These are phyloP conservation scores for Purpureocillium takamizusanense DNA, from an alignment of 2,329 filamentous ascomycete genomes.

Conservation along the genomic window DNA sequence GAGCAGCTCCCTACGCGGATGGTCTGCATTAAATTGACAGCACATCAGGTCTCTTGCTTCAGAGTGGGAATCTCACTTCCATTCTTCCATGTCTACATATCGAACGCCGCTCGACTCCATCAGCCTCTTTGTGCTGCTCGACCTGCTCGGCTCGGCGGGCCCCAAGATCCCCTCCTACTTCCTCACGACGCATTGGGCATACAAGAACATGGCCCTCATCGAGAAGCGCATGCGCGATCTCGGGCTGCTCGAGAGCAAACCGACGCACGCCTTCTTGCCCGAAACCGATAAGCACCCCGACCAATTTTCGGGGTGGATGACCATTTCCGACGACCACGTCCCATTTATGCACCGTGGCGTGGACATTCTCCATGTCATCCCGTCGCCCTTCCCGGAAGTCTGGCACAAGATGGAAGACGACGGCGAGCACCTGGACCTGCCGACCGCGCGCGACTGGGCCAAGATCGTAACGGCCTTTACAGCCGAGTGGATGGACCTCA, in stretches of 20 bases:
- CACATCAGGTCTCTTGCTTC: slow-evolving; percentile 58
- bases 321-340: slow-evolving; percentile 78
- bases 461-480: slow-evolving; percentile 75
- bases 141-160: slow-evolving; percentile 65
- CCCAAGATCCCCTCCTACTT: slow-evolving; percentile 81
- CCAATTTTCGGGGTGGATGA: slow-evolving; percentile 35
- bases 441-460: slow-evolving; percentile 80
- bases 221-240: slow-evolving; percentile 66
- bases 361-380: slow-evolving; percentile 82
- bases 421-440: slow-evolving; percentile 71
- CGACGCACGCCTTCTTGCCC: slow-evolving; percentile 49
- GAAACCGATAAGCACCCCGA: slow-evolving; percentile 47
- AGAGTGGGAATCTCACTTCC: slow-evolving; percentile 63
- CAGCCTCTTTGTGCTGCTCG: slow-evolving; percentile 81
- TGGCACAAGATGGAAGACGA: slow-evolving; percentile 87
- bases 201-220: slow-evolving; percentile 62
- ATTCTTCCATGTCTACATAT: slow-evolving; percentile 67
- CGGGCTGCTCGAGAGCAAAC: slow-evolving; percentile 52
- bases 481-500: slow-evolving; percentile 85
- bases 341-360: slow-evolving; percentile 85
- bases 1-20: background rate
- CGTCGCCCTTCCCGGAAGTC: slow-evolving; percentile 67
- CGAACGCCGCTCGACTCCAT: slow-evolving; percentile 70
- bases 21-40: background rate
- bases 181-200: slow-evolving; percentile 87